phyloP scores from a whole-genome alignment of 2,329 filamentous ascomycete genomes.

The Scortechinia acanthostroma region DNA sequence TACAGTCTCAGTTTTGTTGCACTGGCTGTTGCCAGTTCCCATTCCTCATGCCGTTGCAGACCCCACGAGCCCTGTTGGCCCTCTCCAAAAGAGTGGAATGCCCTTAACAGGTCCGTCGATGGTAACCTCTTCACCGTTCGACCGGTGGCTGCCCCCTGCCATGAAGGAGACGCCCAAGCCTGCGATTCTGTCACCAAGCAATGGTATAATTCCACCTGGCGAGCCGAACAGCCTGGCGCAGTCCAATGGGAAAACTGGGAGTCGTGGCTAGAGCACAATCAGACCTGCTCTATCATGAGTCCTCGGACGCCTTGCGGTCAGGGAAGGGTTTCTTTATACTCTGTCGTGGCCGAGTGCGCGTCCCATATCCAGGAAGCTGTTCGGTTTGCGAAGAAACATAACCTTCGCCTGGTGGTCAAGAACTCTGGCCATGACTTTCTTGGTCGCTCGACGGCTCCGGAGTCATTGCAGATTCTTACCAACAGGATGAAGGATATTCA shows the following conservation, averaged over 20 bases:
- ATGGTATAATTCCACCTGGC: conserved; percentile 4
- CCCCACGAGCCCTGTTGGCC: conserved; percentile 18
- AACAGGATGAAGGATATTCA: conserved; percentile 5
- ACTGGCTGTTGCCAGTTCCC: no score
- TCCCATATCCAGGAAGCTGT: conserved; percentile 7
- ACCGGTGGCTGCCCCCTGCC: conserved; percentile 20
- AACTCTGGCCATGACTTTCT: conserved; percentile 7
- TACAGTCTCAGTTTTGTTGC: no score
- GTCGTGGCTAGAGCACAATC: conserved; percentile 1
- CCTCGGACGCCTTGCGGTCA: conserved; percentile 4
- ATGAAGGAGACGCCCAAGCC: conserved; percentile 7
- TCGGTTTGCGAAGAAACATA: conserved; percentile 5
- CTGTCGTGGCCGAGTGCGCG: conserved; percentile 4
- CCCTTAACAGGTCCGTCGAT: conserved; percentile 22
- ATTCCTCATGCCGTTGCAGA: conserved; percentile 4
- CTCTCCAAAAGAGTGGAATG: conserved; percentile 18
- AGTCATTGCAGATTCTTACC: conserved; percentile 6
- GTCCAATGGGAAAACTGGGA: background rate
- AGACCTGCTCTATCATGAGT: conserved; percentile 3
- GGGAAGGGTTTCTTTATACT: conserved; percentile 5
- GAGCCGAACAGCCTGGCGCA: background rate
- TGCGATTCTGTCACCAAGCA: conserved; percentile 3
- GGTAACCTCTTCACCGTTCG: conserved; percentile 22
- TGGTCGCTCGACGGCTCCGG: conserved; percentile 6
- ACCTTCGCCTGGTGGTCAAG: conserved; percentile 7